Base-by-base conservation (phyloP, 768 basidiomycete species). In the Kwoniella europaea region DNA sequence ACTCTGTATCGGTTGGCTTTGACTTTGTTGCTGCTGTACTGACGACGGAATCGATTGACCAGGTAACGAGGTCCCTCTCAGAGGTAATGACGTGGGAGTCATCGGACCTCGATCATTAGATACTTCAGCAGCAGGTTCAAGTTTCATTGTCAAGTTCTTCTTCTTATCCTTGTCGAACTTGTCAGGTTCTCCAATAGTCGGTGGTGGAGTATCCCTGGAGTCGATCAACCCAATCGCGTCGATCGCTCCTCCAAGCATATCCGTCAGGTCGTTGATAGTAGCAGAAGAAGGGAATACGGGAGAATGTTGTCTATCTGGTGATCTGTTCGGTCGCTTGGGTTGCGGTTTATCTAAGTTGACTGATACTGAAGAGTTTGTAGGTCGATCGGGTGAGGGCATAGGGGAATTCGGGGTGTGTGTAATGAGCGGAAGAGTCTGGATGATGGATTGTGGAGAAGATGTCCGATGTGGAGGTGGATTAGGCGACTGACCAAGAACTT, bases 221-320 rank as follows among this genome's bases (percentile, higher is more conserved):
- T 80, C 77, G 41, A 79, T 75, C 68, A 79, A 57, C 1, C 77
- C 79, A 24, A 81, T 81, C 10, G 71, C 80, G 63, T 81, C 78
- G 29, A 81, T 81, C 2, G 80, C 80, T 27, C 78, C 76, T 6
- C 80, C 80, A 4, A 81, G 69, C 70, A 81, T 74, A n/a, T 76
- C 78, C 4, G 80, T 79, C 22, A 81, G 71, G 27, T 81, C 80
- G 43, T 67, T 73, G 41, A 81, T 72, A 3, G 76, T 74, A 13
- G 72, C 58, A 1, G 73, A 65, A 12, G 60, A 53, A 9, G 67
- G 22, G 29, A 72, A 68, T 9, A 59, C 42, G 16, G 68, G 62
- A 10, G 76, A 63, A 44, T 70, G 50, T 24, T 67, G 52, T 22
- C 72, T 29, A 20, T 67, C 66, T 20, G 72, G 72, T 41, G 71